Base-by-base conservation (phyloP, 192 early-diverging fungal genomes). In the Paraglomus brasilianum region DNA sequence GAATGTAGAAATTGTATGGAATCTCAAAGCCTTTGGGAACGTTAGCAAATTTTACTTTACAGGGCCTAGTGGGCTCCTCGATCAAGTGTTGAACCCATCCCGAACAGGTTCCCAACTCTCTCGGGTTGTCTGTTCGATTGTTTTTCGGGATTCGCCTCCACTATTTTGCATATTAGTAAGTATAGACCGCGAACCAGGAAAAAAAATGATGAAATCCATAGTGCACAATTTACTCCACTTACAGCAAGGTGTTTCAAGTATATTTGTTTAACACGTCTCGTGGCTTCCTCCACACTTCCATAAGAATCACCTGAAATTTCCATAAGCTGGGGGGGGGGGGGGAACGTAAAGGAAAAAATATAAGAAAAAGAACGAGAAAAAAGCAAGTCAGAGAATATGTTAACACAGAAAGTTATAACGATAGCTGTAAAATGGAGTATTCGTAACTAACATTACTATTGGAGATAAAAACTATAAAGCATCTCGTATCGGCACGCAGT, bases 401-500 rank as follows among this genome's bases (percentile, higher is more conserved):
- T n/a, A n/a, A 30, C 30, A 2, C 30, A 30, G 17, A 15, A 50
- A 66, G 10, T 52, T 11, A 11, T 39, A 51, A 17, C 7, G 3
- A 46, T 13, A 36, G 7, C 39, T 8, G 44, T 10, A 59, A 38
- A 48, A 36, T 13, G 48, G 2, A 61, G 24, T 44, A 42, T 42
- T n/a, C 38, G 4, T 14, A 63, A 30, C 64, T 43, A 41, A 67
- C 64, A 50, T 77, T 70, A 1, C 30, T 9, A 8, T 38, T 6
- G 10, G 53, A 59, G 9, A 78, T 72, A 66, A 70, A 76, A 73
- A 72, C 76, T 36, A 81, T 71, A 21, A 66, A 71, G 14, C 74
- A 74, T 55, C 78, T 78, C 10, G 74, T 76, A 42, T 78, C 68
- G 5, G 72, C 71, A 36, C 80, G 66, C 44, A 81, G 43, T 4